phyloP scores from a whole-genome alignment of 164 flowering plant genomes.

The Nelumbo lutea region DNA sequence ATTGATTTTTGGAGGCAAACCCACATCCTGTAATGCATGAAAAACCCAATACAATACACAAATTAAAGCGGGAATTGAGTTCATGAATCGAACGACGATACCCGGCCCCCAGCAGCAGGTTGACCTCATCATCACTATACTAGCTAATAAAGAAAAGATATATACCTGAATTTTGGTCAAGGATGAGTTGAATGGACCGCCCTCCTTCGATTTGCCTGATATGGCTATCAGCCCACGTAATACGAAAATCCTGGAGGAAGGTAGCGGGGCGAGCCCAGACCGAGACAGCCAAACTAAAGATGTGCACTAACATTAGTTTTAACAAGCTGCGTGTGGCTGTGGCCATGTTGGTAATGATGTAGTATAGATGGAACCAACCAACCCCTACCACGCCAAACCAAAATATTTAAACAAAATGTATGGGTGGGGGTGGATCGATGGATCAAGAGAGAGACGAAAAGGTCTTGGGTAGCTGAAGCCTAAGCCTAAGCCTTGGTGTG shows the following conservation, averaged over 20 bases:
- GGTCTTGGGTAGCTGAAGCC: too few relatives aligned
- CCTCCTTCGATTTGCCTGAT: constrained; percentile 42
- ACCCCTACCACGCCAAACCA: too few relatives aligned
- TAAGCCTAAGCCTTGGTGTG: too few relatives aligned
- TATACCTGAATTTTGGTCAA: constrained; percentile 50
- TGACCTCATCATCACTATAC: background rate
- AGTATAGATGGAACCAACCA: background rate
- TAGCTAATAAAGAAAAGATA: too few relatives aligned
- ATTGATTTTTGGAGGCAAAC: constrained; percentile 50
- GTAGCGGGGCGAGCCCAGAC: constrained; percentile 38
- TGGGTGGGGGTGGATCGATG: too few relatives aligned
- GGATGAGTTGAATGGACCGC: constrained; percentile 37
- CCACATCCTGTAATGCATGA: constrained; percentile 40
- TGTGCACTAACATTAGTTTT: background rate
- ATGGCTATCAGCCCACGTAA: constrained; percentile 50
- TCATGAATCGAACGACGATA: too few relatives aligned
- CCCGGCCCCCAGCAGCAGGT: too few relatives aligned
- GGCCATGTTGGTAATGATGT: background rate
- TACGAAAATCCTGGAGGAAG: constrained; percentile 37
- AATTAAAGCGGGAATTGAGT: background rate
- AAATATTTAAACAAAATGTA: too few relatives aligned
- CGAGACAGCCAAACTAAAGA: constrained; percentile 11
- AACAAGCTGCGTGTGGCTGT: constrained; percentile 9
- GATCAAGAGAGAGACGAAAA: too few relatives aligned
- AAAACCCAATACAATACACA: background rate